Percentiles rank a stretch among this genome's conserved stretches.
Evolutionary conservation across 1,139 yeast genomes (phyloP).

Genomic region (Kodamaea sp.): DNA sequence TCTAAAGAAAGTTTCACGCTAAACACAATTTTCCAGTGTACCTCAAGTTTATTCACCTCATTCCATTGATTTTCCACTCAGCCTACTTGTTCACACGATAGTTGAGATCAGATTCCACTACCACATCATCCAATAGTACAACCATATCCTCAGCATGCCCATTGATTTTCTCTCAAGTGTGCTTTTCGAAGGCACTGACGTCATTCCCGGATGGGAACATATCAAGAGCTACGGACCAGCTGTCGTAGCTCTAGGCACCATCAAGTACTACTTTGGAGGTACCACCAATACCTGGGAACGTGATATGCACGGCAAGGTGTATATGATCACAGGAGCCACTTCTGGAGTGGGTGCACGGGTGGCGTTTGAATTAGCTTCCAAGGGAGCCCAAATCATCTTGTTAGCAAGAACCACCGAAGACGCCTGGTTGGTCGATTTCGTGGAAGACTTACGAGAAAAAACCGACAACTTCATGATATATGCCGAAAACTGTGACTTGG

Average conservation of each 20-base stretch:
- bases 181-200: constrained; percentile 67
- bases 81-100: too few relatives aligned
- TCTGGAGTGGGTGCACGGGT: constrained; percentile 84
- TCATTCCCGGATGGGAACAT: constrained; percentile 70
- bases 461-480: constrained; percentile 76
- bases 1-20: too few relatives aligned
- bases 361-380: constrained; percentile 67
- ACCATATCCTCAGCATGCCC: too few relatives aligned
- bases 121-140: too few relatives aligned
- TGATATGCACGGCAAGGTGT: constrained; percentile 88
- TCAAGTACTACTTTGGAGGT: constrained; percentile 79
- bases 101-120: too few relatives aligned
- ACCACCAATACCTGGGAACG: constrained; percentile 85
- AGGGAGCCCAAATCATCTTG: constrained; percentile 86
- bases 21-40: too few relatives aligned
- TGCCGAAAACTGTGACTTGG: constrained; percentile 85
- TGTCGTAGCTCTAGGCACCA: constrained; percentile 38
- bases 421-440: constrained; percentile 76
- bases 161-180: constrained; percentile 70
- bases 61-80: too few relatives aligned
- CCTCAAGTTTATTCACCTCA: too few relatives aligned
- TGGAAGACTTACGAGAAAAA: constrained; percentile 70
- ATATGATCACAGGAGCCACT: constrained; percentile 78
- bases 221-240: constrained; percentile 56
- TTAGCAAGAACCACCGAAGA: constrained; percentile 67